Evolutionary conservation across 129 eudicot species (phyloP).

Genomic region (Tagetes patula): DNA sequence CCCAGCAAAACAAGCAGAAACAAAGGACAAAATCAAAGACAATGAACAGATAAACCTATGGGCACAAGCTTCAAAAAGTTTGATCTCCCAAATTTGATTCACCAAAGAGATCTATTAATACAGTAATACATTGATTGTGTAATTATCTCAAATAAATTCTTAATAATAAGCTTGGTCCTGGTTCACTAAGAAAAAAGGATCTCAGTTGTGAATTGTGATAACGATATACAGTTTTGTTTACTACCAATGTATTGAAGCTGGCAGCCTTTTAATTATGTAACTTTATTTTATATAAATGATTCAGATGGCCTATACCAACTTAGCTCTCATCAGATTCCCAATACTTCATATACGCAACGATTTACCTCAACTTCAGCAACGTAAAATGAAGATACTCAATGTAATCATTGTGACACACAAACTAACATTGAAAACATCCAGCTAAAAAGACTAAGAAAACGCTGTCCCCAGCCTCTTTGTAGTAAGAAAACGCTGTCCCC

Average conservation of each 20-base stretch:
- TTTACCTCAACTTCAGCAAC: constrained; percentile 8
- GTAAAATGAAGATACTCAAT: not conserved
- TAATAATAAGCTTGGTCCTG: not conserved
- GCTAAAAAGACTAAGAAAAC: not conserved
- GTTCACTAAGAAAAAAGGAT: not conserved
- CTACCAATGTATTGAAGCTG: not conserved
- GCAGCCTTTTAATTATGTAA: not conserved
- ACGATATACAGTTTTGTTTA: not conserved
- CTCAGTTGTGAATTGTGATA: not conserved
- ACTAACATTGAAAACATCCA: constrained; percentile 4
- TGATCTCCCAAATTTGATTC: not conserved
- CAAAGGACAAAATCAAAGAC: not conserved
- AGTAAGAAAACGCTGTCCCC: not conserved
- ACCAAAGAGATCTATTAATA: not conserved
- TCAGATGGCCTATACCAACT: not conserved
- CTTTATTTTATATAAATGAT: not conserved
- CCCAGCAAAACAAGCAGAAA: not conserved
- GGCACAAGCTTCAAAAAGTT: not conserved
- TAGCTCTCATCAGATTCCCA: constrained; percentile 9
- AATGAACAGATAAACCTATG: not conserved
- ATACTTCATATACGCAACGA: not conserved
- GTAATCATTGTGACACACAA: constrained; percentile 8
- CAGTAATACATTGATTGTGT: not conserved
- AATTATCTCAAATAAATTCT: not conserved
- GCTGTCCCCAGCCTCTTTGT: not conserved